Evolutionary conservation across 257 asterid genomes (phyloP).

Genomic region (Solanum gandarillasii): DNA sequence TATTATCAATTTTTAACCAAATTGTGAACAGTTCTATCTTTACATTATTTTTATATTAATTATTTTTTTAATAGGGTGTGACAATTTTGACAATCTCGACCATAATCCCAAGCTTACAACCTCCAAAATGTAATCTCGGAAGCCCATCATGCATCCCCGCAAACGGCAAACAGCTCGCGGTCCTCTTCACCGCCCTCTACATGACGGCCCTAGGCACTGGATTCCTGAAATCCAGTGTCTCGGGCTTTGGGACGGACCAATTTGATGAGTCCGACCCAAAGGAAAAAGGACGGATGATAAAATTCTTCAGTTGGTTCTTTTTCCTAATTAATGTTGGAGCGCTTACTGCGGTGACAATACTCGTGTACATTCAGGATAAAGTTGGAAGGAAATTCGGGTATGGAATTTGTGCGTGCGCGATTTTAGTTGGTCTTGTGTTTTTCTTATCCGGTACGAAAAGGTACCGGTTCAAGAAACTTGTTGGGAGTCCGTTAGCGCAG

Average conservation of each 20-base stretch:
- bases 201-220: slow-evolving; percentile 87
- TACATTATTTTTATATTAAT: neutral
- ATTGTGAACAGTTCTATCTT: neutral
- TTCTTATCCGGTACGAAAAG: slow-evolving; percentile 49
- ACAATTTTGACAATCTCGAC: slow-evolving; percentile 67
- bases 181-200: slow-evolving; percentile 53
- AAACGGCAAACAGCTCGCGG: slow-evolving; percentile 28
- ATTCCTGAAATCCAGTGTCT: slow-evolving; percentile 75
- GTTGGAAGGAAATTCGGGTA: slow-evolving; percentile 72
- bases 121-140: slow-evolving; percentile 54
- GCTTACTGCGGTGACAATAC: slow-evolving; percentile 57
- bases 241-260: slow-evolving; percentile 83
- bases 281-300: slow-evolving; percentile 51
- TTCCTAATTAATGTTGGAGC: slow-evolving; percentile 73
- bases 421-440: slow-evolving; percentile 31
- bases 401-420: slow-evolving; percentile 72
- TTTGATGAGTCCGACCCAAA: slow-evolving; percentile 54
- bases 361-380: slow-evolving; percentile 72
- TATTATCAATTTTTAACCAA: neutral
- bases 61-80: slow-evolving; percentile 38
- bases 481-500: slow-evolving; percentile 60
- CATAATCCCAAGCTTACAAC: slow-evolving; percentile 47
- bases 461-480: slow-evolving; percentile 64
- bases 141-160: slow-evolving; percentile 54
- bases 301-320: slow-evolving; percentile 87